These are phyloP conservation scores for Oryza coarctata DNA, from an alignment of 176 grass and related monocot genomes.

Conservation along the genomic window DNA sequence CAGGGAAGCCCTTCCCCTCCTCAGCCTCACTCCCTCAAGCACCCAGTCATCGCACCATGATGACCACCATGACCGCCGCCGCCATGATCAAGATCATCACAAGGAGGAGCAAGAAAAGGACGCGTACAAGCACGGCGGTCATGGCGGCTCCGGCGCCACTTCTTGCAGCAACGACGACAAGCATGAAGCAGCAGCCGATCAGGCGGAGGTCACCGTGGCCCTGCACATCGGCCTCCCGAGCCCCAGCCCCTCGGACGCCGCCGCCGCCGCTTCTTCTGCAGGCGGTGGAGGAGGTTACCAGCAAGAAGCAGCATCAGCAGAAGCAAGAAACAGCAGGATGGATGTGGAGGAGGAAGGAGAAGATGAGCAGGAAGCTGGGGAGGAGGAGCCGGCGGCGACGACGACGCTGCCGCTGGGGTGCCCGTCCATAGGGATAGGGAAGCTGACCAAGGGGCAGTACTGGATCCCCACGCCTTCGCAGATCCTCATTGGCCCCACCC, in stretches of 20 bases:
- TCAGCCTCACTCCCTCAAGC: conserved; percentile 50
- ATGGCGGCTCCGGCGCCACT: neutral
- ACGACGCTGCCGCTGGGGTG: conserved; percentile 35
- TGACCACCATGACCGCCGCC: neutral
- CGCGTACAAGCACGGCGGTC: neutral
- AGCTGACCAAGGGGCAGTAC: conserved; percentile 82
- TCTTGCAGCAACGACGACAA: neutral
- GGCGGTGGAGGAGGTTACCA: neutral
- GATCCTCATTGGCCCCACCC: conserved; percentile 88
- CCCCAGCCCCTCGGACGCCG: conserved; percentile 28
- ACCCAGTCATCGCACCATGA: neutral
- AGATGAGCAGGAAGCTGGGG: neutral
- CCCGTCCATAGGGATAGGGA: conserved; percentile 57
- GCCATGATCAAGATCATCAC: conserved; percentile 23
- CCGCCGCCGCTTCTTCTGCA: neutral
- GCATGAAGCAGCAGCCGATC: neutral
- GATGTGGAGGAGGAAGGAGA: neutral
- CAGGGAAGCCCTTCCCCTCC: conserved; percentile 69
- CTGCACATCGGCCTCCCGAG: conserved; percentile 79
- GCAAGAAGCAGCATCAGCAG: neutral
- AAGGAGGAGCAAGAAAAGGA: neutral
- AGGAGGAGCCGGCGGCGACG: neutral
- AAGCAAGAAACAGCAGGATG: neutral
- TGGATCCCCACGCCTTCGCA: conserved; percentile 89
- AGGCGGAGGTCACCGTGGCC: conserved; percentile 60